Conservation (phyloP, 2,329 filamentous ascomycete species). For the Passalora sequoiae region DNA sequence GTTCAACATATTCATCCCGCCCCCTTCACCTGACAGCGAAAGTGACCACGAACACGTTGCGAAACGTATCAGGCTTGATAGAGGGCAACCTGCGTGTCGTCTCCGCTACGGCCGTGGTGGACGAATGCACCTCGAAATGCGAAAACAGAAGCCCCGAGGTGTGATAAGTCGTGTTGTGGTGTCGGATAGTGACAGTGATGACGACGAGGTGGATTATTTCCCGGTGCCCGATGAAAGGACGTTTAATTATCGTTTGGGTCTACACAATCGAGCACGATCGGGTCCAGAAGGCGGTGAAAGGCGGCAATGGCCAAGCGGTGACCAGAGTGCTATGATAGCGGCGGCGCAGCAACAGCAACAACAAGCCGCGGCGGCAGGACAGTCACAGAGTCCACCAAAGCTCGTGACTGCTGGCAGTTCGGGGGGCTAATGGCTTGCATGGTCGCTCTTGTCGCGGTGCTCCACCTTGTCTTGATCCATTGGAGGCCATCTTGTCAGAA, state of each 20-base stretch:
- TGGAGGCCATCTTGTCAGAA: slow-evolving; percentile 13
- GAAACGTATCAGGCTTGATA: slow-evolving; percentile 43
- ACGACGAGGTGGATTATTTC: slow-evolving; percentile 50
- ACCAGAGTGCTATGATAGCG: slow-evolving; percentile 22
- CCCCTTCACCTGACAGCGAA: slow-evolving; percentile 9
- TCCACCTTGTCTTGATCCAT: slow-evolving; percentile 5
- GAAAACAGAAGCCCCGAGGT: slow-evolving; percentile 24
- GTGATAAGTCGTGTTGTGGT: slow-evolving; percentile 31
- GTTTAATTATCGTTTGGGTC: slow-evolving; percentile 62
- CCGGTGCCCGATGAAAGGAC: slow-evolving; percentile 45
- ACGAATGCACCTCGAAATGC: slow-evolving; percentile 75
- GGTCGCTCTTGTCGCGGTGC: too few relatives aligned
- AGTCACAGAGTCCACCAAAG: slow-evolving; percentile 6
- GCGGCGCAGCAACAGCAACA: slow-evolving; percentile 15
- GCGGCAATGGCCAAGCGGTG: slow-evolving; percentile 18
- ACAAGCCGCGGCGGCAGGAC: slow-evolving; percentile 6
- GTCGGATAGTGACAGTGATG: slow-evolving; percentile 81
- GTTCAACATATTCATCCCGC: slow-evolving; percentile 21
- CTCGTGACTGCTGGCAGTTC: slow-evolving; percentile 6
- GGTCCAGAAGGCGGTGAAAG: slow-evolving; percentile 19
- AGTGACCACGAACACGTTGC: slow-evolving; percentile 16
- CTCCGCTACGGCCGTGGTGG: slow-evolving; percentile 79
- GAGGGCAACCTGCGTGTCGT: slow-evolving; percentile 63
- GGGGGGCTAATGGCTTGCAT: slow-evolving; percentile 5
- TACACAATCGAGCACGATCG: slow-evolving; percentile 43